phyloP scores from a whole-genome alignment of 805 yeast species.

The Debaryomyces castellii region DNA sequence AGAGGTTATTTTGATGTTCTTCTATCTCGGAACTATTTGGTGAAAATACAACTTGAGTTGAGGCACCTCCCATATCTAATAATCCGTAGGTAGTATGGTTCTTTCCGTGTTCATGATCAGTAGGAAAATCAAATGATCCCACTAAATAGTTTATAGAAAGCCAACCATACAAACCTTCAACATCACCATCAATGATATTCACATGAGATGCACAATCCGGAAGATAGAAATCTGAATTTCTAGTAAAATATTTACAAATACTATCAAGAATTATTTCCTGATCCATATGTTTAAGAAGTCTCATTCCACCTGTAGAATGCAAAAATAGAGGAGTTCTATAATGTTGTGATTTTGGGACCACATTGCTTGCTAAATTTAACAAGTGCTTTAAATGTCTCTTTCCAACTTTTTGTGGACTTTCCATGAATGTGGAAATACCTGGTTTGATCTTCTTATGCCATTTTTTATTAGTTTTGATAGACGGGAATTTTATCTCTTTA shows the following conservation, averaged over 20 bases:
- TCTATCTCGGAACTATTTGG: conserved; percentile 48
- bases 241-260: conserved; percentile 50
- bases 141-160: conserved; percentile 56
- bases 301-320: conserved; percentile 72
- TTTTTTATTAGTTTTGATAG: conserved; percentile 29
- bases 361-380: conserved; percentile 45
- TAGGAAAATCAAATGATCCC: conserved; percentile 42
- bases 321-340: conserved; percentile 63
- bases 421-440: conserved; percentile 53
- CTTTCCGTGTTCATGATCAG: conserved; percentile 40
- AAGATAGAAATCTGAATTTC: conserved; percentile 49
- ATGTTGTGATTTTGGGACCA: conserved; percentile 62
- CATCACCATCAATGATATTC: conserved; percentile 60
- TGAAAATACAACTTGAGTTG: conserved; percentile 63
- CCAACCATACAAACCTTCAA: conserved; percentile 71
- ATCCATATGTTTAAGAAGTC: conserved; percentile 53
- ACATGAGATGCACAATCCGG: conserved; percentile 65
- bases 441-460: conserved; percentile 58
- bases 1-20: conserved; percentile 48
- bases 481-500: conserved; percentile 23
- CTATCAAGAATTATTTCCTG: conserved; percentile 45
- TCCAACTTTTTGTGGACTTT: conserved; percentile 50
- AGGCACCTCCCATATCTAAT: conserved; percentile 65
- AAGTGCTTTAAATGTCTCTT: conserved; percentile 50
- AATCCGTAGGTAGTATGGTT: conserved; percentile 53